These are phyloP conservation scores for Chrysanthemum lavandulifolium DNA, from an alignment of 129 eudicot species.

Conservation along the genomic window DNA sequence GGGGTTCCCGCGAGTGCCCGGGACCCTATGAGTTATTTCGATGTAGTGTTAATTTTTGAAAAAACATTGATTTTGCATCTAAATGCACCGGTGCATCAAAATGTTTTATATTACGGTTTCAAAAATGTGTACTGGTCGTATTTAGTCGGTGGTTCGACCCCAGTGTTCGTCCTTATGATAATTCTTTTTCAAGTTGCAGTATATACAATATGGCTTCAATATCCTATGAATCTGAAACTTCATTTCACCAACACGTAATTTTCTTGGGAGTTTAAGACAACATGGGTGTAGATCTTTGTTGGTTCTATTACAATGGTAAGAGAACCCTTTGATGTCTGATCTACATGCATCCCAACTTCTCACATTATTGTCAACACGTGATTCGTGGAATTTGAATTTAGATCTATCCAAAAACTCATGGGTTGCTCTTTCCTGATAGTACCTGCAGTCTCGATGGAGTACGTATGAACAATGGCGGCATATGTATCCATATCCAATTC, in stretches of 20 bases:
- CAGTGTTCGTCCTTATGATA: not conserved
- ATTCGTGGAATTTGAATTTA: not conserved
- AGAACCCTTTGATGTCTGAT: not conserved
- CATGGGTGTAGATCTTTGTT: conserved; percentile 15
- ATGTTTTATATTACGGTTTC: no score
- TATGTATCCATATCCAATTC: not conserved
- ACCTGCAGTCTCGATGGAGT: conserved; percentile 7
- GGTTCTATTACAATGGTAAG: not conserved
- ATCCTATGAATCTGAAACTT: not conserved
- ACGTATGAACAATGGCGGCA: conserved; percentile 6
- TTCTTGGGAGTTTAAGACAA: conserved; percentile 10
- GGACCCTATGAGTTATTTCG: no score
- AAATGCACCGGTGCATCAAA: no score
- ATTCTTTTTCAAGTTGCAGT: not conserved
- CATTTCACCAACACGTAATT: not conserved
- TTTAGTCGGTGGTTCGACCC: no score
- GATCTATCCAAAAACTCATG: conserved; percentile 2
- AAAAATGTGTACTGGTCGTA: no score
- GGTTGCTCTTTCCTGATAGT: not conserved
- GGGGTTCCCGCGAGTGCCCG: no score
- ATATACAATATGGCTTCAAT: not conserved
- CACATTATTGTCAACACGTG: not conserved
- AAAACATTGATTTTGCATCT: no score
- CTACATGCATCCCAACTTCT: conserved; percentile 8
- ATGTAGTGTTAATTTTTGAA: no score